A percentile compares a stretch with the other conserved stretches of the same genome.
Conservation (phyloP, 352 stramenopile species). For the Globisporangium polare region DNA sequence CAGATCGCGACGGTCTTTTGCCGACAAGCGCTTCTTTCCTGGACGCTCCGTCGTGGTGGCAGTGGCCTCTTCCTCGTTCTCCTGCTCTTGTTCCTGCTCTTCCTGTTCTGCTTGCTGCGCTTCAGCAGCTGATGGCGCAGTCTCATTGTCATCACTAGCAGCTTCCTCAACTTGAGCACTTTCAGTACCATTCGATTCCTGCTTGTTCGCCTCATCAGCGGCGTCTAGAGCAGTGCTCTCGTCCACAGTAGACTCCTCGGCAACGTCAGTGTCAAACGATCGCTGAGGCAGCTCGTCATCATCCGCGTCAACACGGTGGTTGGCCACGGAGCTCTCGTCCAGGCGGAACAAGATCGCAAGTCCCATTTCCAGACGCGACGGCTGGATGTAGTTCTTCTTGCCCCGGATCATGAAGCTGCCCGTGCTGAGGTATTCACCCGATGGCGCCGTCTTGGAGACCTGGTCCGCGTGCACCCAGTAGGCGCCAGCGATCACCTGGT, state of each 20-base stretch:
- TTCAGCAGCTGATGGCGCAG: background rate
- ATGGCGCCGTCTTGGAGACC: slow-evolving; percentile 96
- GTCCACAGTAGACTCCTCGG: background rate
- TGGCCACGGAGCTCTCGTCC: slow-evolving; percentile 76
- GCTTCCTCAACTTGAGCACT: slow-evolving; percentile 1
- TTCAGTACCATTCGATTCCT: background rate
- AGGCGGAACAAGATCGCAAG: slow-evolving; percentile 90
- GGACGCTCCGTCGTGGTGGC: slow-evolving; percentile 18
- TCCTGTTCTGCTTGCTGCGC: slow-evolving; percentile 14
- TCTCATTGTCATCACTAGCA: background rate
- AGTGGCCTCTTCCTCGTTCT: slow-evolving; percentile 15
- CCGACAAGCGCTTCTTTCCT: slow-evolving; percentile 57
- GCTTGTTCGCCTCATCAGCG: slow-evolving; percentile 11
- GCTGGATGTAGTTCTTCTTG: slow-evolving; percentile 94
- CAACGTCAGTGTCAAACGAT: background rate
- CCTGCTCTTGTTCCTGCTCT: slow-evolving; percentile 16
- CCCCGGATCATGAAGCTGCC: slow-evolving; percentile 97
- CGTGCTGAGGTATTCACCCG: slow-evolving; percentile 96
- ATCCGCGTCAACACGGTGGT: slow-evolving; percentile 33
- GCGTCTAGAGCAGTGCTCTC: slow-evolving; percentile 1
- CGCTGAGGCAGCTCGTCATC: slow-evolving; percentile 1
- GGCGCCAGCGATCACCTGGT: slow-evolving; percentile 93
- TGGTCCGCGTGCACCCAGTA: slow-evolving; percentile 98
- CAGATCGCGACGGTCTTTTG: slow-evolving; percentile 74
- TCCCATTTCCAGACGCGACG: slow-evolving; percentile 88